Conservation (phyloP, 2,329 filamentous ascomycete species). For the Trichoderma semiorbis region DNA sequence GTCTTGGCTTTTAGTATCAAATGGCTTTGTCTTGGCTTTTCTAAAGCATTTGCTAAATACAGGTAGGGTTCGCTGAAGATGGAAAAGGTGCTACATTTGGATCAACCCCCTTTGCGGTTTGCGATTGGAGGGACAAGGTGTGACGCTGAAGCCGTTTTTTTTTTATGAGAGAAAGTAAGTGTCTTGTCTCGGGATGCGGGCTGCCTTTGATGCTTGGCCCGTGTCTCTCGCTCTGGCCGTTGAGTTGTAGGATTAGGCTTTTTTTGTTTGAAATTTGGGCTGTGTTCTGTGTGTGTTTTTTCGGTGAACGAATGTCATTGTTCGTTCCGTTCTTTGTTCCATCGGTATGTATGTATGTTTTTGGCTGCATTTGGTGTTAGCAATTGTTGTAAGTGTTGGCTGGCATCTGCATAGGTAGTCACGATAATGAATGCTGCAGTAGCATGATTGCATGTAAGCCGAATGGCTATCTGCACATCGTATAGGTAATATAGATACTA, state of each 20-base stretch:
- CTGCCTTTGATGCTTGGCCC: background rate
- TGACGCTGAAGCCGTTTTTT: constrained; percentile 3
- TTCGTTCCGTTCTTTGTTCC: background rate
- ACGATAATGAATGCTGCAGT: background rate
- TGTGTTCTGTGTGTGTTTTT: background rate
- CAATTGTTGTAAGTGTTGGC: background rate
- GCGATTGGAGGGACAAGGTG: background rate
- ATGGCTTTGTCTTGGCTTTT: no score
- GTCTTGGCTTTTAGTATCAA: no score
- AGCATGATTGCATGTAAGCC: background rate
- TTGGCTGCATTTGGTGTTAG: background rate
- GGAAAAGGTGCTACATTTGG: no score
- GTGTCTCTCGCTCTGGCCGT: constrained; percentile 1
- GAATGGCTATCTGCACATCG: background rate
- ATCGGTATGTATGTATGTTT: background rate
- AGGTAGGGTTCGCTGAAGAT: no score
- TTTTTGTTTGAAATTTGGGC: background rate
- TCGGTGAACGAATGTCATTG: background rate
- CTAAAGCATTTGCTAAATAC: no score
- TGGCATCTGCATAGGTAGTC: background rate
- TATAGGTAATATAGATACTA: background rate
- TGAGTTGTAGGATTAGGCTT: background rate
- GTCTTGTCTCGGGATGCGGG: constrained; percentile 5
- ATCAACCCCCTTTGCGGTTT: no score
- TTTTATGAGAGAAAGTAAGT: background rate